Base-by-base conservation (phyloP, 1,284 basidiomycete genomes). In the Bondarzewia mesenterica region DNA sequence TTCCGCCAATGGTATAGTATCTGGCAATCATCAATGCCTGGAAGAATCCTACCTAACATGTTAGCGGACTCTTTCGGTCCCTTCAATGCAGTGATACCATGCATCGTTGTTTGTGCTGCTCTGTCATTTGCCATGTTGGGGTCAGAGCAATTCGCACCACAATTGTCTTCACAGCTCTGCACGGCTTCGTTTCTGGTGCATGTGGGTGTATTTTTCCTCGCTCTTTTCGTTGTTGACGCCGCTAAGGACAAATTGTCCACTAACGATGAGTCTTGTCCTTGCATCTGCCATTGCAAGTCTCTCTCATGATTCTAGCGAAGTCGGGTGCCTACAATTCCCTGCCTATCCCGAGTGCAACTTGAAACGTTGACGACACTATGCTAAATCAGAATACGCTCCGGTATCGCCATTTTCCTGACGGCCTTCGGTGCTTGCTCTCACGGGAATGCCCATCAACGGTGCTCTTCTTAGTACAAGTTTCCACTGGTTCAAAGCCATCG, bases 391-490 rank as follows among this genome's bases (percentile, higher is more conserved):
- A 46, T 57, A 22, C 55, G 60, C 5, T 51, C 60, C 23, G 61
- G 61, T 5, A 42, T 62, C 12, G 52, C 44, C 4, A 59, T 53
- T 45, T 53, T 46, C 25, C 47, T 59, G 15, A 40, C 50, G 6
- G 52, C 52, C 14, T 50, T 62, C 27, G 60, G 51, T 2, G 49
- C 48, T 12, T 2, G 49, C 48, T 12, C 54, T 63, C 12, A 54
- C 52, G 7, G 62, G 61, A 2, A 54, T 50, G 8, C 68, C 68
- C 0, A 64, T 69, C 25, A 52, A 56, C 16, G 67, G 68, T 25
- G 66, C 66, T 3, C 50, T 70, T 8, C 55, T 68, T 3, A 53
- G 55, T 3, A 43, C 54, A 2, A 42, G 49, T 1, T 63, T 57
- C 47, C 39, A 48, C 4, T 68, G 66, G 66, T 61, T 52, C 51